Evolutionary conservation across 2,329 filamentous ascomycete genomes (phyloP), one percentile per base, ranked within the genome.

Genomic region (Epichloe sp.): DNA sequence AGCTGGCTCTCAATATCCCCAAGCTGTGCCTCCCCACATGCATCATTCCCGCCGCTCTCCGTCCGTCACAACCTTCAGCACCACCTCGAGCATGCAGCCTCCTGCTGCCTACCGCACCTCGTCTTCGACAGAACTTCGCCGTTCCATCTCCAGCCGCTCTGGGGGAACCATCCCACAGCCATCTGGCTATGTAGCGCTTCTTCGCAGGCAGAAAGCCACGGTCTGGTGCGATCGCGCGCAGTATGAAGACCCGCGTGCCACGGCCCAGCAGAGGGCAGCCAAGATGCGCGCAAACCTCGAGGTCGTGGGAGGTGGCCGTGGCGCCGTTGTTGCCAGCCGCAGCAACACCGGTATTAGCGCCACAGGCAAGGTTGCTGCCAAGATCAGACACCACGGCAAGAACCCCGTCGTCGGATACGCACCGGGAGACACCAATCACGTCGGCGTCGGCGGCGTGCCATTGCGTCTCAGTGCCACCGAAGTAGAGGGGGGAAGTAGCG

Each of bases 151-250:
- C 3, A 86, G 85, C 48, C 82, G 88, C 60, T 94, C 88, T 21
- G 79, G 77, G 72, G 72, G 72, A 45, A 63, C 67, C 23, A 60
- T 72, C 51, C 73, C 73, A 15, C 78, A 79, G 55, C 71, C 85
- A 2, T 77, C 77, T n/a, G 83, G 88, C 57, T 98, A 98, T 68
- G 93, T 98, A 48, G 90, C 93, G 37, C 77, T 96, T n/a, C 84
- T 98, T 71, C 82, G 93, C 55, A 91, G 90, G 66, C 93, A 98
- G 69, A 97, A 97, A 67, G 93, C 89, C 35, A 98, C 93, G 0
- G 93, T 98, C 4, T 98, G 93, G 93, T 96, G 90, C 71, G 93
- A 97, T 64, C 85, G 90, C 50, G 80, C 91, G 10, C 93, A 98
- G 66, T 83, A 87, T 55, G 89, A 97, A 68, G 93, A 98, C 65